phyloP scores from a whole-genome alignment of 2,329 filamentous ascomycete genomes.

The Trichophyton schoenleinii region DNA sequence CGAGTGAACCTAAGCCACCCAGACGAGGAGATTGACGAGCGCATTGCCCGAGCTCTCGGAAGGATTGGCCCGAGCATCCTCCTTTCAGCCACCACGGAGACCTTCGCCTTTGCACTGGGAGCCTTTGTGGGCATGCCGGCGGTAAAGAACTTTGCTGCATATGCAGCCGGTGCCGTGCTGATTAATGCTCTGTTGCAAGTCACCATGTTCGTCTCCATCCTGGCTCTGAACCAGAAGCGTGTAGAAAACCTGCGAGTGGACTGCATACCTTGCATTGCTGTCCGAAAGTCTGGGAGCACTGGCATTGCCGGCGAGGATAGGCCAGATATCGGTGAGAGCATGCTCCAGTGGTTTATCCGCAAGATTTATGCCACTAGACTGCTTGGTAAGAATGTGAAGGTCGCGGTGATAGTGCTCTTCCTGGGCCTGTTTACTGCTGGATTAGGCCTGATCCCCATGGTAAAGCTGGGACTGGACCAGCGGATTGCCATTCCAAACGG shows the following conservation, averaged over 20 bases:
- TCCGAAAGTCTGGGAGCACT: conserved; percentile 59
- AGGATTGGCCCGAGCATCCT: conserved; percentile 95
- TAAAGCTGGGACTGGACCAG: conserved; percentile 83
- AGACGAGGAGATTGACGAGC: conserved; percentile 73
- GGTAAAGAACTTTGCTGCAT: conserved; percentile 91
- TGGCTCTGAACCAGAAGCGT: conserved; percentile 79
- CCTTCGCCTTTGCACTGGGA: conserved; percentile 80
- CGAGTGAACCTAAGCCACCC: conserved; percentile 85
- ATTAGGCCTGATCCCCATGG: conserved; percentile 68
- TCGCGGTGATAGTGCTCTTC: conserved; percentile 64
- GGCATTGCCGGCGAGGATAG: conserved; percentile 51
- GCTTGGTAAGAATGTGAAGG: conserved; percentile 68
- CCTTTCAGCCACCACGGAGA: conserved; percentile 89
- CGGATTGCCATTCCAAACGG: conserved; percentile 85
- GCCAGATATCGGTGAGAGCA: conserved; percentile 64
- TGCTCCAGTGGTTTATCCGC: conserved; percentile 76
- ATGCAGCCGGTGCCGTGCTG: conserved; percentile 88
- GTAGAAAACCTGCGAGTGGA: conserved; percentile 83
- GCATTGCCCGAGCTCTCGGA: conserved; percentile 77
- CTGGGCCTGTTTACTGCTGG: conserved; percentile 76
- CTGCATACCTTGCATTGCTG: conserved; percentile 77
- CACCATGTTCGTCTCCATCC: conserved; percentile 89
- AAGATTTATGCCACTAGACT: conserved; percentile 76
- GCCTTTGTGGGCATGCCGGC: conserved; percentile 96
- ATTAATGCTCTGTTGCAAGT: conserved; percentile 96